Evolutionary conservation across 768 basidiomycete genomes (phyloP), one percentile per base, ranked within the genome.

Genomic region (Pleurotus ostreatus): DNA sequence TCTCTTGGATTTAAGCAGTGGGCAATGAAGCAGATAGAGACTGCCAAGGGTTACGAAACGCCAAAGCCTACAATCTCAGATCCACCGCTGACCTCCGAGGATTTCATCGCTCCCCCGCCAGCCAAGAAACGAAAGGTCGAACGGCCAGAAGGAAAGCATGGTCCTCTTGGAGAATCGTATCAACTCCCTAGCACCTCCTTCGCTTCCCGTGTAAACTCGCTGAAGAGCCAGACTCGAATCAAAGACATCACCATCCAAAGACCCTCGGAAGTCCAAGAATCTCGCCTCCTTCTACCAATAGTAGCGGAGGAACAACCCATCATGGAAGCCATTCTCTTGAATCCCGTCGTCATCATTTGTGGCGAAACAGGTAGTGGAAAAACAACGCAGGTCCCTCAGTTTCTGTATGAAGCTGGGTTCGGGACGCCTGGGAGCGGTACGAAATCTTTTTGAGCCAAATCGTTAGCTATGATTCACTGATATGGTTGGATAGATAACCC

Each of bases 361-460:
- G 81, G 97, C 69, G 96, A 99, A 76, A 99, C 97, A 13, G 97
- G 97, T 48, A 95, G 92, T 66, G 97, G 97, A 46, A 99, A 98
- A 74, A 98, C 97, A 1, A 99, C 97, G 0, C 97, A 98, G 69
- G 86, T 98, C 5, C 97, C 97, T 9, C 97, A 98, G 68, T 98
- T 98, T 71, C 77, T 99, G n/a, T 98, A 88, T 59, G 97, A 99
- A 69, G 92, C 91, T 18, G 97, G 97, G 0, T 98, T 95, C 67
- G 97, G 96, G 1, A 81, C 83, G 46, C 78, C 84, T 6, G 84
- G 78, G 13, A 91, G 89, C 65, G 92, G 94, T 95, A 66, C 55
- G 80, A 61, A 15, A 43, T 16, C 20, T 58, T 52, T 5, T 44
- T 44, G 41, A 22, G 20, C 26, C 6, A 26, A 25, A 30, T 44